These are phyloP conservation scores for Xylaria nigripes DNA, from an alignment of 495 filamentous ascomycete species.

Conservation along the genomic window DNA sequence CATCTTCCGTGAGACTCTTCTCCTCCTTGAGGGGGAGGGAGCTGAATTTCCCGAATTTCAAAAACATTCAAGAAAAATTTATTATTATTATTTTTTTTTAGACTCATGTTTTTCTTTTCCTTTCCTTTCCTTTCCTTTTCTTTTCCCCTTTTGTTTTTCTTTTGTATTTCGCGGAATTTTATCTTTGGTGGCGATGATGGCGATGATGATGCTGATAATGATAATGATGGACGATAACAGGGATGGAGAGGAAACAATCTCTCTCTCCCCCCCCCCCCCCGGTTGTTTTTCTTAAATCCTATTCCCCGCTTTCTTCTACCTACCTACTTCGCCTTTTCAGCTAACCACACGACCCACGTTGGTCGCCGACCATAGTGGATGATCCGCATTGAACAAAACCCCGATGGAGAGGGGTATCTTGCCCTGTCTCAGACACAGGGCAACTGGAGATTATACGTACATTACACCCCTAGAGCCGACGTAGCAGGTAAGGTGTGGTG, in stretches of 20 bases:
- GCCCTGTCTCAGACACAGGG: constrained; percentile 13
- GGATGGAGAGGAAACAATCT: too few species aligned
- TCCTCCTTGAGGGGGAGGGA: not conserved
- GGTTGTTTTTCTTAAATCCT: too few species aligned
- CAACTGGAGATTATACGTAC: not conserved
- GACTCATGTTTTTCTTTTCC: not conserved
- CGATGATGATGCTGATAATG: too few species aligned
- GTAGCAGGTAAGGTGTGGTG: too few species aligned
- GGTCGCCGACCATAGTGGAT: constrained; percentile 27
- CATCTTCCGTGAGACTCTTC: not conserved
- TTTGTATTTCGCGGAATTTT: too few species aligned
- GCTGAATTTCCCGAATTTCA: too few species aligned
- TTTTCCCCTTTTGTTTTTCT: not conserved
- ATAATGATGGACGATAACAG: too few species aligned
- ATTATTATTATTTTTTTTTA: not conserved
- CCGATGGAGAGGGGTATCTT: constrained; percentile 7
- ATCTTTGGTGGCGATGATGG: too few species aligned
- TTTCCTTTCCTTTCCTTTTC: not conserved
- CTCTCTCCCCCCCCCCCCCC: too few species aligned
- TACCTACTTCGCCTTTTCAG: constrained; percentile 13
- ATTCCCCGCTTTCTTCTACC: too few species aligned
- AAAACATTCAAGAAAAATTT: too few species aligned
- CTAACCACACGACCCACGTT: constrained; percentile 18
- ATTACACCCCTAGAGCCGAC: not conserved
- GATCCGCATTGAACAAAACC: constrained; percentile 21